A percentile compares a stretch with the other conserved stretches of the same genome.
Evolutionary conservation across 108 stramenopile species (phyloP).

Genomic region (Cyclotella sp.): DNA sequence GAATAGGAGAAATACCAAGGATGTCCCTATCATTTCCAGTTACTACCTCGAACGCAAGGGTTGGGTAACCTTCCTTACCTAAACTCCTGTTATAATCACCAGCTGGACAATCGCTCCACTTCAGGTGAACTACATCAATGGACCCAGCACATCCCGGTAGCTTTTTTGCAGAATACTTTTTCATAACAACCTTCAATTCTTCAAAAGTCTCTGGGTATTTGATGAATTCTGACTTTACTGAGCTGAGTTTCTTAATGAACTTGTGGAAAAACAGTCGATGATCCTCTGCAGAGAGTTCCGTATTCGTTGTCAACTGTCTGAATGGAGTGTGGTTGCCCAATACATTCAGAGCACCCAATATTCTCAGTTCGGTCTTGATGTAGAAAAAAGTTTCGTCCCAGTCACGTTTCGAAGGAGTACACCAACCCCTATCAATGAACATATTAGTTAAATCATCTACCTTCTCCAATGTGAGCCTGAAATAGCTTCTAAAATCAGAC

Average conservation of each 20-base stretch:
- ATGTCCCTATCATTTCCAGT: conserved; percentile 4
- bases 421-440: conserved; percentile 9
- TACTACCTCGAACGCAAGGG: conserved; percentile 39
- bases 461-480: conserved; percentile 8
- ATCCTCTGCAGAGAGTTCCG: background rate
- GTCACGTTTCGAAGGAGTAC: background rate
- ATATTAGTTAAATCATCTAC: background rate
- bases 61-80: conserved; percentile 39
- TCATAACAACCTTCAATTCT: conserved; percentile 2
- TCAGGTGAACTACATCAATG: conserved; percentile 50
- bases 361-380: conserved; percentile 1
- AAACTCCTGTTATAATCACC: conserved; percentile 20
- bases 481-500: background rate
- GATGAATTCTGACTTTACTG: conserved; percentile 9
- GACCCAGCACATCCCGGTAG: conserved; percentile 44
- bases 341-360: conserved; percentile 8
- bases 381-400: background rate
- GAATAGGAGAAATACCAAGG: conserved; percentile 2
- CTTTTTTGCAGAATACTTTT: conserved; percentile 14
- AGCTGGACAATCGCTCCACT: conserved; percentile 46
- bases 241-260: conserved; percentile 15
- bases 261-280: conserved; percentile 13
- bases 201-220: background rate
- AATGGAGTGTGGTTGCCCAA: background rate
- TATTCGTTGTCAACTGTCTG: background rate